These are phyloP conservation scores for Pestalotiopsis sp. DNA, from an alignment of 2,329 filamentous ascomycete genomes.

Conservation along the genomic window DNA sequence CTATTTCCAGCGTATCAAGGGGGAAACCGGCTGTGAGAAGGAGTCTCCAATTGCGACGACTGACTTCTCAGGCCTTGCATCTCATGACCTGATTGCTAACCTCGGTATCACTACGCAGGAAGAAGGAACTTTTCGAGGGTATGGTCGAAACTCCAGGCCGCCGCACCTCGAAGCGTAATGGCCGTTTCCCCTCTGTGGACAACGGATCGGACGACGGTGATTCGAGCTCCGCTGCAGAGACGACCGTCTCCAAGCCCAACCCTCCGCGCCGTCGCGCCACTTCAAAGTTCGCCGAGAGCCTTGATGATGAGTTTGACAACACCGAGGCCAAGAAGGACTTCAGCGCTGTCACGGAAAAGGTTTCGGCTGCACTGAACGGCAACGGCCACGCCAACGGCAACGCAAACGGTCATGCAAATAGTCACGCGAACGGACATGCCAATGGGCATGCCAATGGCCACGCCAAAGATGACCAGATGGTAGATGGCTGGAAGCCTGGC, in stretches of 20 bases:
- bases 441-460: constrained; percentile 31
- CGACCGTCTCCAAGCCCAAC: constrained; percentile 33
- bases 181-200: constrained; percentile 45
- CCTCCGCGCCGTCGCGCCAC: constrained; percentile 48
- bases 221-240: constrained; percentile 50
- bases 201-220: constrained; percentile 51
- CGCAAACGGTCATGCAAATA: constrained; percentile 33
- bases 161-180: constrained; percentile 51
- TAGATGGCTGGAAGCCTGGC: constrained; percentile 63
- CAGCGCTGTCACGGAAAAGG: constrained; percentile 28
- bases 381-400: constrained; percentile 29
- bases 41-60: neutral
- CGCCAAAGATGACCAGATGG: constrained; percentile 33
- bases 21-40: neutral
- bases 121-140: constrained; percentile 63
- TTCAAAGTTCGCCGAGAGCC: constrained; percentile 52
- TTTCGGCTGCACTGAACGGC: constrained; percentile 23
- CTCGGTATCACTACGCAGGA: constrained; percentile 39
- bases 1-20: neutral
- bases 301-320: constrained; percentile 44
- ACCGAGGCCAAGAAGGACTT: constrained; percentile 30
- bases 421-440: constrained; percentile 31
- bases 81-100: neutral
- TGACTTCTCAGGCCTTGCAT: no score
- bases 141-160: constrained; percentile 62